Percentiles rank a stretch among this genome's conserved stretches.
Evolutionary conservation across 2,329 filamentous ascomycete species (phyloP).

Genomic region (Ascochyta pisi): DNA sequence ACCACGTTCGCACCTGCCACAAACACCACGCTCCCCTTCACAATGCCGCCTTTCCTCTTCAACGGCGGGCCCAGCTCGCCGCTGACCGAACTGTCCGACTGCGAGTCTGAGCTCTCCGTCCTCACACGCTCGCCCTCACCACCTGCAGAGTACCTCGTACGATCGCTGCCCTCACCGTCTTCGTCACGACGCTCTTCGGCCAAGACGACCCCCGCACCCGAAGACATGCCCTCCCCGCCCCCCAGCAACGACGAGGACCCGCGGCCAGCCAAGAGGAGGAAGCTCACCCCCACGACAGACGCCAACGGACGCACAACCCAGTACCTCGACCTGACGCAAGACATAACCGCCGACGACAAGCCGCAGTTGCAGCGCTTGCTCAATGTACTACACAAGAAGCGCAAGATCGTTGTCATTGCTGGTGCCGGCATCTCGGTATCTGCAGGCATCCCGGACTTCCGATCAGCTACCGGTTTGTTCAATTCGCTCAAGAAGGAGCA

Average conservation of each 20-base stretch:
- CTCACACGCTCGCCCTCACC: conserved; percentile 43
- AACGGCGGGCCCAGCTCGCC: conserved; percentile 45
- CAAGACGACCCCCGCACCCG: conserved; percentile 54
- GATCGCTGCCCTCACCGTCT: conserved; percentile 48
- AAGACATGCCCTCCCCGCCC: conserved; percentile 53
- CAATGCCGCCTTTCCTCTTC: conserved; percentile 37
- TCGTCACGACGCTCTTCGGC: conserved; percentile 57
- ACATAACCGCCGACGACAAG: conserved; percentile 63
- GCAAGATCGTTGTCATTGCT: conserved; percentile 96
- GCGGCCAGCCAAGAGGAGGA: conserved; percentile 78
- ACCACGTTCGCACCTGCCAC: conserved; percentile 6
- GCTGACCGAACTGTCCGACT: conserved; percentile 50
- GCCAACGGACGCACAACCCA: conserved; percentile 78
- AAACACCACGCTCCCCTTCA: conserved; percentile 21
- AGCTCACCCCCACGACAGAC: conserved; percentile 47
- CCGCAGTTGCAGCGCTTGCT: conserved; percentile 73
- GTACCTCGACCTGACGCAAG: conserved; percentile 73
- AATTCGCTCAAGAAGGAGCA: conserved; percentile 83
- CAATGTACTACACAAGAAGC: conserved; percentile 80
- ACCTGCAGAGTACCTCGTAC: conserved; percentile 37
- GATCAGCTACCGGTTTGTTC: conserved; percentile 89
- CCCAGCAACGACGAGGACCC: conserved; percentile 66
- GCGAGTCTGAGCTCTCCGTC: conserved; percentile 41
- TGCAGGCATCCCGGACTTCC: conserved; percentile 95
- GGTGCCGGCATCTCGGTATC: conserved; percentile 97